A percentile compares a stretch with the other conserved stretches of the same genome.
Conservation (phyloP, 352 stramenopile species). For the Phytophthora megakarya region DNA sequence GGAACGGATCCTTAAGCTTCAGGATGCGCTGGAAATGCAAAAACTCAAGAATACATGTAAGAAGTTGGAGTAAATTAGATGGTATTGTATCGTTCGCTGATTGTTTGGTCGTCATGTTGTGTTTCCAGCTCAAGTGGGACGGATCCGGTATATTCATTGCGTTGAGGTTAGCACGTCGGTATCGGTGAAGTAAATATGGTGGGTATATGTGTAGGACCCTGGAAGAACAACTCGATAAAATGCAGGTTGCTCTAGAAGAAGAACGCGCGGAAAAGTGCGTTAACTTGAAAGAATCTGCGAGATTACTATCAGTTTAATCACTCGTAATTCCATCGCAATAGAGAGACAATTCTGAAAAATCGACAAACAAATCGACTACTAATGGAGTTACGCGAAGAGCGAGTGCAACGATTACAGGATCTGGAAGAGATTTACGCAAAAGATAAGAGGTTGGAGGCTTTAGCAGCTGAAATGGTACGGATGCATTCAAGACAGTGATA, state of each 20-base stretch:
- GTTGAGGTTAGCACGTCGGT: not conserved
- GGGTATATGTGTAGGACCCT: constrained; percentile 37
- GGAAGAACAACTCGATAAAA: constrained; percentile 72
- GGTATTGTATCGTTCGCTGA: not conserved
- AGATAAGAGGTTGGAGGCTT: constrained; percentile 69
- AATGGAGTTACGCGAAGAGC: constrained; percentile 74
- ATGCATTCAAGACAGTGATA: not conserved
- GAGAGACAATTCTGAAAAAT: constrained; percentile 76
- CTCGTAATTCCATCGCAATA: constrained; percentile 16
- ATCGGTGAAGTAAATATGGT: not conserved
- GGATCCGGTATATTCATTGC: constrained; percentile 46
- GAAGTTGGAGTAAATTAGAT: constrained; percentile 7
- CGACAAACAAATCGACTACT: constrained; percentile 68
- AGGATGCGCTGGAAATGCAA: constrained; percentile 78
- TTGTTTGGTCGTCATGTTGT: not conserved
- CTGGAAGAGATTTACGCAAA: constrained; percentile 83
- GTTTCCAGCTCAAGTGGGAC: constrained; percentile 57
- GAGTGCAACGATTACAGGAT: constrained; percentile 79
- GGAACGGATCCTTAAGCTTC: constrained; percentile 80
- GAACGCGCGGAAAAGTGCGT: constrained; percentile 73
- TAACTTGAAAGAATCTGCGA: not conserved
- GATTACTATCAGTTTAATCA: not conserved
- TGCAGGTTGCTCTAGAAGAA: constrained; percentile 65
- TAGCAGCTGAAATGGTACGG: constrained; percentile 62
- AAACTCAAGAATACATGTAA: constrained; percentile 84